phyloP scores from a whole-genome alignment of 371 early-diverging fungal species.

The Batkoa obscura region DNA sequence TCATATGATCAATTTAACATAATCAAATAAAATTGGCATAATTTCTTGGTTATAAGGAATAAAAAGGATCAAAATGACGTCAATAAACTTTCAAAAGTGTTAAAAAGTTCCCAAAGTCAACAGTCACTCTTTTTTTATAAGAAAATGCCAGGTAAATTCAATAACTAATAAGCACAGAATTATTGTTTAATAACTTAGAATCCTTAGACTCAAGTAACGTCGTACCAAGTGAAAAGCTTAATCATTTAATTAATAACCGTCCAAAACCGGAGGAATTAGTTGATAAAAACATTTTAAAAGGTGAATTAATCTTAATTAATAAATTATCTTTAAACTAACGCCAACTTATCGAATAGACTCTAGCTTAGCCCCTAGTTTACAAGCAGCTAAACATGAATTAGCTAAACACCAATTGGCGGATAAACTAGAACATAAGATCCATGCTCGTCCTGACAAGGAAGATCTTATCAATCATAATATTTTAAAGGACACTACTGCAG shows the following conservation, averaged over 20 bases:
- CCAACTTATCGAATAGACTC: background rate
- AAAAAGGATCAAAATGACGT: too few species aligned
- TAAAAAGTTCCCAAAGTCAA: too few species aligned
- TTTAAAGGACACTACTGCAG: background rate
- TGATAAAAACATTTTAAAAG: slow-evolving; percentile 1
- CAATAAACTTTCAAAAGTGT: too few species aligned
- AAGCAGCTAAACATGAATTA: background rate
- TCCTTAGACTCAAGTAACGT: too few species aligned
- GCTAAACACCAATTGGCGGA: background rate
- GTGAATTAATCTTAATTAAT: background rate
- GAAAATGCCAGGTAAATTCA: too few species aligned
- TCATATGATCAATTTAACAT: too few species aligned
- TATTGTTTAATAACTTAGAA: too few species aligned
- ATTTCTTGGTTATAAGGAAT: too few species aligned
- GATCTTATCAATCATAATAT: slow-evolving; percentile 1
- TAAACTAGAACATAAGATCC: background rate
- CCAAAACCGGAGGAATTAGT: background rate
- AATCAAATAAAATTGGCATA: too few species aligned
- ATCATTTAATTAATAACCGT: background rate
- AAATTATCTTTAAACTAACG: background rate
- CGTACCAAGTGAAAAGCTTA: background rate
- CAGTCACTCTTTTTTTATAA: too few species aligned
- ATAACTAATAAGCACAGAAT: too few species aligned
- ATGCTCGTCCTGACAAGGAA: background rate
- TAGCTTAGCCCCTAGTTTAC: background rate